phyloP scores from a whole-genome alignment of 768 basidiomycete genomes.

The Gelatoporia subvermispora region DNA sequence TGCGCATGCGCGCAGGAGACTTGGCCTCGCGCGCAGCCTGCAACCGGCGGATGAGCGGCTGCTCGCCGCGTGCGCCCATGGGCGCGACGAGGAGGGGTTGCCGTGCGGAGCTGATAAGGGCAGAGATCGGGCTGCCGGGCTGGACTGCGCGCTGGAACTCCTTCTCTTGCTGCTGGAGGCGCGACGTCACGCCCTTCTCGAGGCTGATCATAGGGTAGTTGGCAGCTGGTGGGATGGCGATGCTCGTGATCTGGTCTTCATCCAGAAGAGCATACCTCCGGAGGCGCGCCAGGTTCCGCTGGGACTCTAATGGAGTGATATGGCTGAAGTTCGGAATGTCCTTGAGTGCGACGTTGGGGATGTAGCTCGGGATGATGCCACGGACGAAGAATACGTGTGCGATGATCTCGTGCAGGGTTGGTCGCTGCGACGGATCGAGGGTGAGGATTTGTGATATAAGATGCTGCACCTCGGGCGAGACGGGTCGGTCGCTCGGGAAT shows the following conservation, averaged over 20 bases:
- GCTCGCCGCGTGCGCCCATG: slow-evolving; percentile 30
- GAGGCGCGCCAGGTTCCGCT: slow-evolving; percentile 66
- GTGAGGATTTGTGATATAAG: slow-evolving; percentile 85
- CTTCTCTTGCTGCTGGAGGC: slow-evolving; percentile 82
- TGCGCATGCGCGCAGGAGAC: slow-evolving; percentile 45
- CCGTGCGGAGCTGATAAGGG: slow-evolving; percentile 81
- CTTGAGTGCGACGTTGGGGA: slow-evolving; percentile 78
- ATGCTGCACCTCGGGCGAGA: slow-evolving; percentile 68
- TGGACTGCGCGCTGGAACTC: slow-evolving; percentile 97
- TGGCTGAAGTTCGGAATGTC: slow-evolving; percentile 68
- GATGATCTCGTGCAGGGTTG: slow-evolving; percentile 80
- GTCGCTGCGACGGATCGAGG: slow-evolving; percentile 75
- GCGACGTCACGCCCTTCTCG: slow-evolving; percentile 44
- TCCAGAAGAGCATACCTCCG: slow-evolving; percentile 61
- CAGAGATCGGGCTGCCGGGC: slow-evolving; percentile 91
- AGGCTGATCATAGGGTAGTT: slow-evolving; percentile 13
- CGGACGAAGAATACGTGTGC: slow-evolving; percentile 78
- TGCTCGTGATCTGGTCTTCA: slow-evolving; percentile 46
- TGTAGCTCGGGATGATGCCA: slow-evolving; percentile 75
- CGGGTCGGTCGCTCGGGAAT: slow-evolving; percentile 73
- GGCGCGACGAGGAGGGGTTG: slow-evolving; percentile 76
- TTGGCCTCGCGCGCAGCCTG: slow-evolving; percentile 47
- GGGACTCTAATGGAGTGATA: slow-evolving; percentile 54
- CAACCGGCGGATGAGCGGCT: slow-evolving; percentile 48
- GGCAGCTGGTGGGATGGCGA: slow-evolving; percentile 30